phyloP scores from a whole-genome alignment of 495 filamentous ascomycete genomes.

The Annulohypoxylon moriforme region DNA sequence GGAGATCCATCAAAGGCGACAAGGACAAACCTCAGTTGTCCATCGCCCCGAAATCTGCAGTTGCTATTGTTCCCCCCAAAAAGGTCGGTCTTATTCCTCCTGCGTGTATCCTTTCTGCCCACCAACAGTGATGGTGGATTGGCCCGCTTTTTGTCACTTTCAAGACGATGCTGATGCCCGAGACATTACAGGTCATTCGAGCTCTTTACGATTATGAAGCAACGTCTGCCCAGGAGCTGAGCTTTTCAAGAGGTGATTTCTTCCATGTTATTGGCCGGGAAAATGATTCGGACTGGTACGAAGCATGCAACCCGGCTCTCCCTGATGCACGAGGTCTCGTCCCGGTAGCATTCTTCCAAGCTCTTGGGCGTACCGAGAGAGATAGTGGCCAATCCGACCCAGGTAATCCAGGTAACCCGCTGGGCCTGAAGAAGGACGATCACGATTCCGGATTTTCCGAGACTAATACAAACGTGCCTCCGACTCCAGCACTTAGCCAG shows the following conservation, averaged over 20 bases:
- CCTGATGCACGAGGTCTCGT: conserved; percentile 90
- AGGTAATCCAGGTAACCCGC: conserved; percentile 65
- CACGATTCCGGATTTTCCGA: conserved; percentile 52
- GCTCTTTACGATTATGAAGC: conserved; percentile 94
- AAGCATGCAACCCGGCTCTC: conserved; percentile 95
- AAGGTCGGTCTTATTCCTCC: conserved; percentile 72
- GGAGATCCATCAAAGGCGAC: conserved; percentile 88
- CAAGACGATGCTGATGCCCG: conserved; percentile 44
- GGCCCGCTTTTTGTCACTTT: conserved; percentile 21
- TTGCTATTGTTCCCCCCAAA: conserved; percentile 95
- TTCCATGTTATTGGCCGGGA: conserved; percentile 98
- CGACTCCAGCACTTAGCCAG: conserved; percentile 58
- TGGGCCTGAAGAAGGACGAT: conserved; percentile 61
- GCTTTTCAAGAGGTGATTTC: conserved; percentile 94
- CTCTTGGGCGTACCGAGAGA: conserved; percentile 88
- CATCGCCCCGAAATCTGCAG: conserved; percentile 91
- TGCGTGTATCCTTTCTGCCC: conserved; percentile 31
- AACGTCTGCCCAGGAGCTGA: conserved; percentile 79
- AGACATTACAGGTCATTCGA: conserved; percentile 82
- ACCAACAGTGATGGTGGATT: background rate
- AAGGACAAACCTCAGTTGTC: conserved; percentile 84
- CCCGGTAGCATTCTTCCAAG: conserved; percentile 91
- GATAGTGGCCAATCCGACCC: conserved; percentile 83
- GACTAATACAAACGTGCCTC: conserved; percentile 67
- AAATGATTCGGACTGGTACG: conserved; percentile 96